phyloP scores from a whole-genome alignment of 2,329 filamentous ascomycete species.

The Sclerotinia sclerotiorum region DNA sequence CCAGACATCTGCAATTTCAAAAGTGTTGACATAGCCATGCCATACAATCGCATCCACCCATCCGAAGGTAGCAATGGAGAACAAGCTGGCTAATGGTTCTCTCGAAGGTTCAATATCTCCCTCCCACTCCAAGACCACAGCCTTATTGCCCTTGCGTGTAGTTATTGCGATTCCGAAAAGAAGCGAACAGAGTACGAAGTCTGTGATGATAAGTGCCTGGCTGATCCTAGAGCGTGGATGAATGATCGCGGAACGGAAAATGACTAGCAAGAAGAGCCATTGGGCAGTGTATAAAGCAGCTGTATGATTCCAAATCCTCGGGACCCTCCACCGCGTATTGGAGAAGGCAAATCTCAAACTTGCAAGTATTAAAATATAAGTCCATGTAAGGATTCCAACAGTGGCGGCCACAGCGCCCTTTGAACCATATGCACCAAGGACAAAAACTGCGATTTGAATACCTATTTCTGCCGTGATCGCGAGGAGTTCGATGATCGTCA shows the following conservation, averaged over 20 bases:
- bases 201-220: slow-evolving; percentile 64
- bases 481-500: slow-evolving; percentile 72
- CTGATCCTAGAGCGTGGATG: slow-evolving; percentile 66
- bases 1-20: slow-evolving; percentile 87
- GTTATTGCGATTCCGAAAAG: slow-evolving; percentile 75
- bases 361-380: slow-evolving; percentile 74
- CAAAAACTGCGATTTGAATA: slow-evolving; percentile 65
- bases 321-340: slow-evolving; percentile 64
- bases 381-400: slow-evolving; percentile 71
- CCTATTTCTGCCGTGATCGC: slow-evolving; percentile 70
- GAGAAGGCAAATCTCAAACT: slow-evolving; percentile 68
- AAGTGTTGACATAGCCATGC: slow-evolving; percentile 80
- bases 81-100: slow-evolving; percentile 82
- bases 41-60: slow-evolving; percentile 91
- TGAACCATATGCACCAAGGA: slow-evolving; percentile 58
- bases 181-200: slow-evolving; percentile 73
- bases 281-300: slow-evolving; percentile 77
- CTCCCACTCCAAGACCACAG: slow-evolving; percentile 84
- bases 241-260: slow-evolving; percentile 84
- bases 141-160: slow-evolving; percentile 89
- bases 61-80: slow-evolving; percentile 82
- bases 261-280: slow-evolving; percentile 73
- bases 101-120: slow-evolving; percentile 81
- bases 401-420: slow-evolving; percentile 61
- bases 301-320: slow-evolving; percentile 89